Conservation (phyloP, 2,329 filamentous ascomycete genomes). For the Pseudocercospora vitis region DNA sequence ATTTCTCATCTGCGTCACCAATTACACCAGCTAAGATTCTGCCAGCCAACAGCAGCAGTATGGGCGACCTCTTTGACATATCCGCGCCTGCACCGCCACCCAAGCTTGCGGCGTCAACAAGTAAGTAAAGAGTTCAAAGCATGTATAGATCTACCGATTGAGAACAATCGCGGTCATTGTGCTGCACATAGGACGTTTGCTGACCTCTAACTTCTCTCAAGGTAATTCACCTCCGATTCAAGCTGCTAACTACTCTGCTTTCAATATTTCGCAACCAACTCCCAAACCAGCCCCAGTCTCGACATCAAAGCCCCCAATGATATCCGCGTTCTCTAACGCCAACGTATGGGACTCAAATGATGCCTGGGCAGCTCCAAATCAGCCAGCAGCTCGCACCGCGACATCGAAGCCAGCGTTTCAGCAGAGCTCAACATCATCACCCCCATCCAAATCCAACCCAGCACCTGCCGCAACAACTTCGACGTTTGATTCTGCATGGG, state of each 20-base stretch:
- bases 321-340: slow-evolving; percentile 11
- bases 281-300: slow-evolving; percentile 43
- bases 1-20: slow-evolving; percentile 64
- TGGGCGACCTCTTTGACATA: slow-evolving; percentile 82
- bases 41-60: slow-evolving; percentile 51
- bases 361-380: slow-evolving; percentile 72
- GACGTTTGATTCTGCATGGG: slow-evolving; percentile 55
- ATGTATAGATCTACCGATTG: too few species aligned
- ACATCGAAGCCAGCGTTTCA: slow-evolving; percentile 38
- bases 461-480: slow-evolving; percentile 26
- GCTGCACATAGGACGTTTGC: too few species aligned
- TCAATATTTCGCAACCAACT: slow-evolving; percentile 67
- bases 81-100: slow-evolving; percentile 42
- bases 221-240: slow-evolving; percentile 36
- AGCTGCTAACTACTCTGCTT: slow-evolving; percentile 54
- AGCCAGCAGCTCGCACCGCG: slow-evolving; percentile 41
- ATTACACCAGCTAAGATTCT: slow-evolving; percentile 44
- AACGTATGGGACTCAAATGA: slow-evolving; percentile 80
- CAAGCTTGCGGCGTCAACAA: slow-evolving; percentile 33
- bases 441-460: slow-evolving; percentile 45
- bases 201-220: too few species aligned
- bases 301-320: slow-evolving; percentile 22
- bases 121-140: too few species aligned
- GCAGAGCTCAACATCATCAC: slow-evolving; percentile 43
- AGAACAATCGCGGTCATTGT: too few species aligned